Conservation (phyloP, 2,329 filamentous ascomycete genomes). For the Coniochaeta sp. region DNA sequence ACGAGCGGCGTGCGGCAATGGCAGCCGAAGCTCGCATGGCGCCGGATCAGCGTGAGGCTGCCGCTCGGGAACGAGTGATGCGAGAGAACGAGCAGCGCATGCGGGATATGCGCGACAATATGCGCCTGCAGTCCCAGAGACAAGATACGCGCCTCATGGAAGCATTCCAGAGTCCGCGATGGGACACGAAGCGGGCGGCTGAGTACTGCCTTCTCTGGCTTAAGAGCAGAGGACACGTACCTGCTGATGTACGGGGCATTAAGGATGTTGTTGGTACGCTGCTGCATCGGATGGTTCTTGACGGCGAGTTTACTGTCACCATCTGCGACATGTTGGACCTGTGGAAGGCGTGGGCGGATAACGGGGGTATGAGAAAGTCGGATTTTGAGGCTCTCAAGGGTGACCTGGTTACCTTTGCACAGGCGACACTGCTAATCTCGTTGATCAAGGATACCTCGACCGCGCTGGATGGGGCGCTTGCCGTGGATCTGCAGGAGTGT, state of each 20-base stretch:
- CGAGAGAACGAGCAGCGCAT: constrained; percentile 36
- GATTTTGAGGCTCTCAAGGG: constrained; percentile 33
- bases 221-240: constrained; percentile 17
- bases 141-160: constrained; percentile 38
- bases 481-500: constrained; percentile 48
- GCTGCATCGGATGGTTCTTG: constrained; percentile 45
- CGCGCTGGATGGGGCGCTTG: constrained; percentile 38
- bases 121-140: constrained; percentile 31
- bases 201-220: constrained; percentile 39
- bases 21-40: constrained; percentile 36
- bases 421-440: constrained; percentile 39
- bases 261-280: constrained; percentile 38
- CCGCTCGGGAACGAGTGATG: constrained; percentile 30
- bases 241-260: constrained; percentile 14
- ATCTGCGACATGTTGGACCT: constrained; percentile 38
- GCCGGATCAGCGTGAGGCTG: constrained; percentile 32
- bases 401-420: constrained; percentile 34
- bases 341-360: constrained; percentile 49
- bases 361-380: constrained; percentile 43
- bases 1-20: constrained; percentile 34
- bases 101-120: constrained; percentile 36
- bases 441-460: constrained; percentile 37
- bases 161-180: constrained; percentile 46
- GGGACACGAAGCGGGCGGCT: constrained; percentile 40
- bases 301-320: constrained; percentile 32